Conservation (phyloP, 768 basidiomycete species). For the Suillus cothurnatus region DNA sequence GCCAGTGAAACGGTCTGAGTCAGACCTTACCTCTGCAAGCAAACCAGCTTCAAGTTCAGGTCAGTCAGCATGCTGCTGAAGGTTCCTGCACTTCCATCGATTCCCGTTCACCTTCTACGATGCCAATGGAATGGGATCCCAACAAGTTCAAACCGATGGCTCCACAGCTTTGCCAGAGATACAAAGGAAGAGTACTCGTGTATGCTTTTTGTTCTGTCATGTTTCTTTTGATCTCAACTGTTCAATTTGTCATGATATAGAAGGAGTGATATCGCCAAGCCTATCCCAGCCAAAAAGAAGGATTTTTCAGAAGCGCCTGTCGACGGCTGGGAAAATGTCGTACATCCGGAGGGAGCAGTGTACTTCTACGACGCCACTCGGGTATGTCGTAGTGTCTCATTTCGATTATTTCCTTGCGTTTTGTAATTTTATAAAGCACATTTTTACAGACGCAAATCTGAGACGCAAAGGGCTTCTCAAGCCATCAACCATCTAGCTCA, state of each 20-base stretch:
- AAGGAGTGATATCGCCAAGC: background rate
- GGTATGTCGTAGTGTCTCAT: background rate
- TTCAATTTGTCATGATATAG: background rate
- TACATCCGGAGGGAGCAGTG: conserved; percentile 11
- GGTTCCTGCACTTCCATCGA: background rate
- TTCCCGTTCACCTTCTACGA: background rate
- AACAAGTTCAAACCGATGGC: background rate
- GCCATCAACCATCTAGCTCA: background rate
- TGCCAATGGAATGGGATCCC: background rate
- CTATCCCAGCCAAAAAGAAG: conserved; percentile 6
- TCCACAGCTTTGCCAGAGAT: background rate
- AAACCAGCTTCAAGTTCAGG: background rate
- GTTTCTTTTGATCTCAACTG: background rate
- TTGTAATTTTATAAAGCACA: background rate
- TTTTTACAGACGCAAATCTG: conserved; percentile 10
- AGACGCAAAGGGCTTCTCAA: background rate
- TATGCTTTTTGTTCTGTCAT: background rate
- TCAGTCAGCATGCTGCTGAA: background rate
- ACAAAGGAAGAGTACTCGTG: background rate
- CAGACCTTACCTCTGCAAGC: background rate
- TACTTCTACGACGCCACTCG: background rate
- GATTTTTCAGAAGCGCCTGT: background rate
- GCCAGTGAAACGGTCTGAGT: background rate
- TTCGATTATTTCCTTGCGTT: background rate
- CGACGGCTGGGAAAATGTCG: background rate